These are phyloP conservation scores for Rhinocladiella similis DNA, from an alignment of 2,329 filamentous ascomycete species.

Conservation along the genomic window DNA sequence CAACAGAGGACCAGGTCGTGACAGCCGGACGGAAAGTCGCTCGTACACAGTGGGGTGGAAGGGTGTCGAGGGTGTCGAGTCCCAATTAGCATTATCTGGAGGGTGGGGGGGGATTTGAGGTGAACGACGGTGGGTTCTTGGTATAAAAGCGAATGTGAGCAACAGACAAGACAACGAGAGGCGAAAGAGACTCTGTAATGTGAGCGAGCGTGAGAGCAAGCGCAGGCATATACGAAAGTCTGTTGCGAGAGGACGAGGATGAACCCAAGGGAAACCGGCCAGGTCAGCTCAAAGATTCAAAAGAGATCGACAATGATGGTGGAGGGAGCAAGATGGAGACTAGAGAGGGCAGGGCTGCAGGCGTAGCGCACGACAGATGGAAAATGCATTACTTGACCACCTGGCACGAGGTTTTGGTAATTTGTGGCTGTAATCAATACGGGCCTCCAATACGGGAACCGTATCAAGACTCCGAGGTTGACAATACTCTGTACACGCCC, in stretches of 20 bases:
- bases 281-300: slow-evolving; percentile 11
- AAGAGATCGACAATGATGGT: slow-evolving; percentile 17
- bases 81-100: slow-evolving; percentile 26
- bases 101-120: slow-evolving; percentile 4
- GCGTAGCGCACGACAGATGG: not conserved
- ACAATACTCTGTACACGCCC: not conserved
- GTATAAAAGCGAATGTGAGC: slow-evolving; percentile 22
- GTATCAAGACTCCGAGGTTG: too few species aligned
- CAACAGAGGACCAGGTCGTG: not conserved
- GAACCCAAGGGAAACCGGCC: not conserved
- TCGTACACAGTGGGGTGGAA: slow-evolving; percentile 9
- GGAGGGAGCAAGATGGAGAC: slow-evolving; percentile 9
- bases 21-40: slow-evolving; percentile 7
- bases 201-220: slow-evolving; percentile 18
- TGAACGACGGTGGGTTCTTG: slow-evolving; percentile 10
- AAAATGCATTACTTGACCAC: not conserved
- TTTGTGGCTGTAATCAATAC: not conserved
- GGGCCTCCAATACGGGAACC: too few species aligned
- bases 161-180: slow-evolving; percentile 20
- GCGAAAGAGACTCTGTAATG: slow-evolving; percentile 5
- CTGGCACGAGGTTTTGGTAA: not conserved
- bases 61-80: slow-evolving; percentile 7
- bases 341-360: not conserved
- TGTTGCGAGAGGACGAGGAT: slow-evolving; percentile 1
- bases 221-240: slow-evolving; percentile 20